Percentiles rank a stretch among this genome's conserved stretches.
Evolutionary conservation across 345 rosid species (phyloP).

Genomic region (Anastatica hierochuntica): DNA sequence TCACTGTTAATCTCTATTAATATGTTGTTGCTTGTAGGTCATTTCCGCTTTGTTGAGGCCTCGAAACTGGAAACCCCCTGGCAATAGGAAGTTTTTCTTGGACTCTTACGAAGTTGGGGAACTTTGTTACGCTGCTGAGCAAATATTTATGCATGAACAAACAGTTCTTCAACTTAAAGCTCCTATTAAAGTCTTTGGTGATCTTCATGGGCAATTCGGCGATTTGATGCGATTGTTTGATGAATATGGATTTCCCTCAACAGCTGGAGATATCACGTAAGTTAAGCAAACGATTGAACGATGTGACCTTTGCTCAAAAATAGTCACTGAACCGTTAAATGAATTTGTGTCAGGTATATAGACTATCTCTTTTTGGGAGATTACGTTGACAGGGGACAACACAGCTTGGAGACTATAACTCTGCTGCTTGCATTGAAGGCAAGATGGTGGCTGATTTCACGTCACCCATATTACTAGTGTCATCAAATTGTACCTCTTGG

Average conservation of each 20-base stretch:
- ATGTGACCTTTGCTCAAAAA: neutral
- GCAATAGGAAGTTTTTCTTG: conserved; percentile 82
- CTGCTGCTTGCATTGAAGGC: conserved; percentile 94
- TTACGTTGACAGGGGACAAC: conserved; percentile 88
- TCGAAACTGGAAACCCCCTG: conserved; percentile 95
- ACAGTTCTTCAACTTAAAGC: conserved; percentile 96
- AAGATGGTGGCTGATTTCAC: conserved; percentile 10
- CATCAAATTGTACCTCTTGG: neutral
- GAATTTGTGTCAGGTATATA: conserved; percentile 51
- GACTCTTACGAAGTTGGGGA: conserved; percentile 98
- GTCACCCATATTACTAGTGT: neutral
- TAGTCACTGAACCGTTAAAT: neutral
- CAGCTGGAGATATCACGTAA: conserved; percentile 98
- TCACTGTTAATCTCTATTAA: conserved; percentile 9
- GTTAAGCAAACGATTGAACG: conserved; percentile 12
- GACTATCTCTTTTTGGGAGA: conserved; percentile 94
- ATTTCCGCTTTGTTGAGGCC: conserved; percentile 85
- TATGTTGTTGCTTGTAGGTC: conserved; percentile 46
- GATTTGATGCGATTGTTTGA: conserved; percentile 92
- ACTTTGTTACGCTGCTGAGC: conserved; percentile 97
- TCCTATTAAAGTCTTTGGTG: conserved; percentile 91
- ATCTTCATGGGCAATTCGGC: conserved; percentile 97
- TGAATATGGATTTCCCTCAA: conserved; percentile 97
- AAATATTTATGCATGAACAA: conserved; percentile 91
- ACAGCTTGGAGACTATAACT: conserved; percentile 79